Evolutionary conservation across 768 basidiomycete genomes (phyloP), one percentile per base, ranked within the genome.

Genomic region (Inosperma sp.): DNA sequence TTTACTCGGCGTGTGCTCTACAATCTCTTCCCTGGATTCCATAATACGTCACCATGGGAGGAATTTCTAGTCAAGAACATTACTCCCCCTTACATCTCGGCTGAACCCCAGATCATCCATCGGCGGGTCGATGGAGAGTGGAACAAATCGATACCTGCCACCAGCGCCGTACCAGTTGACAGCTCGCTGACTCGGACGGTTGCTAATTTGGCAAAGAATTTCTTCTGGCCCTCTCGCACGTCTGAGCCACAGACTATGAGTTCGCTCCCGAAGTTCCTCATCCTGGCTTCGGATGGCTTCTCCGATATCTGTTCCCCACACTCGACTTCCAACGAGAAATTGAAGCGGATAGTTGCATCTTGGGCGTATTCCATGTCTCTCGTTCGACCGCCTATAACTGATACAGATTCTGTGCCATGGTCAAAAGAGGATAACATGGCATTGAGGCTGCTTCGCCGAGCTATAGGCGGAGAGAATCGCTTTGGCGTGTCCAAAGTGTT

Each of bases 251-350:
- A 49, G 14, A 49, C 58, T 17, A 50, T 49, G 36, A 60, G 63
- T 7, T 51, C 58, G 8, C 40, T 53, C 8, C 74, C 75, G n/a
- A 70, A 73, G 30, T 84, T 76, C 67, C 77, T 86, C 42, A 70
- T 86, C 43, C 68, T 84, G 27, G 73, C 76, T n/a, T 84, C 83
- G 14, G 84, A 85, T 56, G 84, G 84, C 22, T 82, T 85, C 58
- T 68, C 77, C 23, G 84, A 84, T 43, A 57, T 86, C 8, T 86
- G 82, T 58, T 65, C 50, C 19, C 45, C 43, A 27, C 35, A 31
- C 16, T 29, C 33, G 7, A 34, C 29, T 37, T 45, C 34, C 26
- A 72, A 69, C 21, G 68, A 76, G 30, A 72, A 70, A 14, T 76
- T 78, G 53, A 67, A 68, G 48, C 67, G 63, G 17, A 72, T 83